Evolutionary conservation across 202 grass and related monocot genomes (phyloP).

Genomic region (Musa balbisiana): DNA sequence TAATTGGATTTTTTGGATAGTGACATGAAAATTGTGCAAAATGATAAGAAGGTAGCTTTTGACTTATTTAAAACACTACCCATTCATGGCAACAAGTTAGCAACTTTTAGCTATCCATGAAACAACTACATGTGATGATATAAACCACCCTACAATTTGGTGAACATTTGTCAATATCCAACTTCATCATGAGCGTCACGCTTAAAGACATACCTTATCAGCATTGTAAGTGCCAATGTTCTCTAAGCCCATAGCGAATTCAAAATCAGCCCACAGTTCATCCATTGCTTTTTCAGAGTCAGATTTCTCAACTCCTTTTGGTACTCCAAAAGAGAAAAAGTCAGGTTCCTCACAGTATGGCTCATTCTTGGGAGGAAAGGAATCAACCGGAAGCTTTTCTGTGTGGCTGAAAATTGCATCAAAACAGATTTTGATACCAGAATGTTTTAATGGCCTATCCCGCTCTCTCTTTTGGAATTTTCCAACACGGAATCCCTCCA

Average conservation of each 20-base stretch:
- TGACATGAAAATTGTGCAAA: no score
- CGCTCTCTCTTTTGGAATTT: slow-evolving; percentile 10
- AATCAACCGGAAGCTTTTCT: not conserved
- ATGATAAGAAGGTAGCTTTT: no score
- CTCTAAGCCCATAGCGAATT: slow-evolving; percentile 64
- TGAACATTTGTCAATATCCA: no score
- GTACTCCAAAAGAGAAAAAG: slow-evolving; percentile 14
- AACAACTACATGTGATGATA: no score
- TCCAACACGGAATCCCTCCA: not conserved
- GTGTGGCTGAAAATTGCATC: not conserved
- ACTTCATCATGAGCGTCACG: no score
- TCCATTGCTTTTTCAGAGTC: slow-evolving; percentile 23
- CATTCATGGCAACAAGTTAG: no score
- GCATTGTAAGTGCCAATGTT: slow-evolving; percentile 79
- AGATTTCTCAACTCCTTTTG: not conserved
- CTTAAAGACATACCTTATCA: slow-evolving; percentile 49
- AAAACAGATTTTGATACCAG: not conserved
- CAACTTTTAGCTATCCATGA: no score
- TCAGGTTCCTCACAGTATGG: not conserved
- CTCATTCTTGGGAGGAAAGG: not conserved
- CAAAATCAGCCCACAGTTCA: slow-evolving; percentile 75
- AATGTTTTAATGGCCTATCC: not conserved
- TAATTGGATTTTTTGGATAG: no score
- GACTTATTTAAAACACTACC: no score
- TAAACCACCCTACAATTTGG: no score